Base-by-base conservation (phyloP, 306 rosid species). In the Corylus heterophylla region DNA sequence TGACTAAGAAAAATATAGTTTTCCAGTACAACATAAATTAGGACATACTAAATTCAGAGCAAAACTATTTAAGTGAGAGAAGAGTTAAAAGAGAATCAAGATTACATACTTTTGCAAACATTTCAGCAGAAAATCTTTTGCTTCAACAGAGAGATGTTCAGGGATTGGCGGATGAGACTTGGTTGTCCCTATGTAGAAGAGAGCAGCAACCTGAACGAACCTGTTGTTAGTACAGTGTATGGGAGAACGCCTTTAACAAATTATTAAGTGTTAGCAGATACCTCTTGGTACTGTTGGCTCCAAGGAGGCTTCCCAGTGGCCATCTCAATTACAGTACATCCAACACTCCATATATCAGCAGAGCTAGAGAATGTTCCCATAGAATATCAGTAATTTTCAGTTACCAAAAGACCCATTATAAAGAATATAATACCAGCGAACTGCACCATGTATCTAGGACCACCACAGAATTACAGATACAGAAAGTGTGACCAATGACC, bases 321-420 rank as follows among this genome's bases (percentile, higher is more conserved):
- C 99, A 96, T 96, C 89, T 96, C 99, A 81, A 96, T 96, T 73
- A 96, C 96, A 39, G 99, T 96, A 82, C 99, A 96, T 37, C 98
- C 99, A 80, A 96, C 99, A 3, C 99, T 93, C 99, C 99, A 96
- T 86, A 96, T 96, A 83, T 96, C 99, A 77, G 99, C 99, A 86
- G 99, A 93, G 84, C 99, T 96, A 79, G 81, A 85, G 64, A 79
- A 67, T 76, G 68, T 79, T 69, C 77, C 20, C 54, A 59, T 59
- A 73, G 31, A 35, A 55, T 69, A 83, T 75, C 75, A 83, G 76
- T 51, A 48, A 69, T 61, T 47, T 59, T 69, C 79, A 82, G 64
- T 74, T 58, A 31, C 51, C 75, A 54, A 83, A 87, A 55, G 64
- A 55, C 56, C 76, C 79, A 62, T 18, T 7, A 35, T 82, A 68